Base-by-base conservation (phyloP, 495 filamentous ascomycete genomes). In the Pyronema domesticum region DNA sequence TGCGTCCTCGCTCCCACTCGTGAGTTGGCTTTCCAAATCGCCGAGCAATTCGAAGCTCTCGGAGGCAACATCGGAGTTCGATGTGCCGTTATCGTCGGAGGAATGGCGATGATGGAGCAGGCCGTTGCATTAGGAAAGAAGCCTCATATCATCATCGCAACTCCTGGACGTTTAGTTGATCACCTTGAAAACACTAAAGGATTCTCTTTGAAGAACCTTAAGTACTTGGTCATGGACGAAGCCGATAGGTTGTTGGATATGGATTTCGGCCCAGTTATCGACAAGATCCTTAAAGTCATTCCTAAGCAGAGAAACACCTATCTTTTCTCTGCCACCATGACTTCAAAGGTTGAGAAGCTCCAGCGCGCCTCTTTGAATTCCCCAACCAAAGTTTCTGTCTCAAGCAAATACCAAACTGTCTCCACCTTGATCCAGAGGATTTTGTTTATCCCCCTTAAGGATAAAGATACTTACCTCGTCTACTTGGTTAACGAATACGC, bases 51-150 rank as follows among this genome's bases (percentile, higher is more conserved):
- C 59, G 86, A 96, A 76, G 91, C 89, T 9, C 80, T 99, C 30
- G 91, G 91, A 46, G 91, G 96, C 67, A 96, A 93, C 74, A 96
- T 96, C 89, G 96, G 95, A 65, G 84, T 96, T 1, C 86, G 96
- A 69, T 96, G 93, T 70, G 93, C 96, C 62, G 88, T 89, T 59
- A 96, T 91, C 68, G 96, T 99, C 70, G 91, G 91, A 58, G 91
- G 91, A 34, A 99, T 93, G 56, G 91, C 95, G 68, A 70, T 96
- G 30, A 94, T 98, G 58, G 73, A 86, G 1, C 91, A 98, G 65
- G 68, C 81, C 0, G 89, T 98, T 94, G 89, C 64, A 85, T 96
- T 55, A 85, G 93, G 45, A 88, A 96, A 59, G 93, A 99, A 69
- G 95, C 96, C 62, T 58, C 91, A 99, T 62, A 87, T 99, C 47